Evolutionary conservation across 148 eudicot species (phyloP).

Genomic region (Arbutus unedo): DNA sequence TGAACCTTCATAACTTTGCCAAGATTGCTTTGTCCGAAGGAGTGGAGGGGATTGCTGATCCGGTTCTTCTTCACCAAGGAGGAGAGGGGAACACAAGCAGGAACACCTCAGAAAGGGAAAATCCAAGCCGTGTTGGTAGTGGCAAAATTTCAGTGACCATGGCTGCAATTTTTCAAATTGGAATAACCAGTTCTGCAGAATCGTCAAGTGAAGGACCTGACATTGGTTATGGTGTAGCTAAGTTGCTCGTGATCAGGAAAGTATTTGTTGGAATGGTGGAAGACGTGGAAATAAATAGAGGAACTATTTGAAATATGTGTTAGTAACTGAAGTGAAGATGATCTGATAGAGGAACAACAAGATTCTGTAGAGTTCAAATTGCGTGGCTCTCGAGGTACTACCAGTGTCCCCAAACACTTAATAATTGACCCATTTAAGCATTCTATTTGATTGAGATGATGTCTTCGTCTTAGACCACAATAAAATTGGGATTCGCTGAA

Average conservation of each 20-base stretch:
- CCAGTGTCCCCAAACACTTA: no score
- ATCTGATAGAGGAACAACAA: background rate
- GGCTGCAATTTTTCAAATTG: background rate
- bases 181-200: conserved; percentile 13
- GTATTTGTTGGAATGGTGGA: background rate
- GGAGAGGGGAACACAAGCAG: background rate
- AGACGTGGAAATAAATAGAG: background rate
- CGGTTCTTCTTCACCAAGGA: conserved; percentile 4
- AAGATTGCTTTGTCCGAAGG: conserved; percentile 5
- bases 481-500: no score
- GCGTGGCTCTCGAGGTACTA: no score
- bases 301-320: background rate
- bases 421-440: no score
- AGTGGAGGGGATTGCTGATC: conserved; percentile 13
- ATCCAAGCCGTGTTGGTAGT: background rate
- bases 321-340: background rate
- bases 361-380: background rate
- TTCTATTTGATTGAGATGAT: no score
- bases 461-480: no score
- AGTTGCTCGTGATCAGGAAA: conserved; percentile 11
- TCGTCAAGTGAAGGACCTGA: background rate
- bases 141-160: background rate
- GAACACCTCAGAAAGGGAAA: background rate
- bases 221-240: background rate
- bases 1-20: conserved; percentile 15